These are phyloP conservation scores for Protea cynaroides DNA, from an alignment of 164 flowering plant genomes.

Conservation along the genomic window DNA sequence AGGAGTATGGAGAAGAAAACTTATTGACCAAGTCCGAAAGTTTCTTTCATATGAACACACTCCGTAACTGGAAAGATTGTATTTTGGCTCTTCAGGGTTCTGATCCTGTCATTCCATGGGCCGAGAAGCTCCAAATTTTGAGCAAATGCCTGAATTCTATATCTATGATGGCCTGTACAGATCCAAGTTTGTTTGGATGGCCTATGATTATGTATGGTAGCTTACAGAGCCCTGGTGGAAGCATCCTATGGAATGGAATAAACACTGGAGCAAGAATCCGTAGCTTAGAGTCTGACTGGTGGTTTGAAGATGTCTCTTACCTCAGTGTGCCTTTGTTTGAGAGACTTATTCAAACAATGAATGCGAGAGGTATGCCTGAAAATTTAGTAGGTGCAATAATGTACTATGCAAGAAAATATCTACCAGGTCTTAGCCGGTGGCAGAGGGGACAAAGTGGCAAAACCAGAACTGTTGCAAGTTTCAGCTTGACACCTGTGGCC, in stretches of 20 bases:
- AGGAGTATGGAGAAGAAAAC: slow-evolving; percentile 75
- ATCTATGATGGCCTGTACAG: slow-evolving; percentile 86
- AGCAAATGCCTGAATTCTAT: slow-evolving; percentile 57
- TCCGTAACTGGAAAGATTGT: slow-evolving; percentile 90
- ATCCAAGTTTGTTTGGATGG: slow-evolving; percentile 95
- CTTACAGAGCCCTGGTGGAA: slow-evolving; percentile 95
- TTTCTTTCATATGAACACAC: slow-evolving; percentile 58
- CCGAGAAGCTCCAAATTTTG: slow-evolving; percentile 59
- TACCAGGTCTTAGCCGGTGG: slow-evolving; percentile 86
- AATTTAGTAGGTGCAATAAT: slow-evolving; percentile 66
- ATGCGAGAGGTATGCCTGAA: slow-evolving; percentile 63
- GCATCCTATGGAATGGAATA: slow-evolving; percentile 97
- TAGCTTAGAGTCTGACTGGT: slow-evolving; percentile 83
- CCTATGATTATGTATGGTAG: slow-evolving; percentile 97
- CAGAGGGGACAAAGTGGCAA: slow-evolving; percentile 46
- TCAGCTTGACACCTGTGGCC: slow-evolving; percentile 51
- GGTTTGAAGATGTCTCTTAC: slow-evolving; percentile 89
- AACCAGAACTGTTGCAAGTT: slow-evolving; percentile 50
- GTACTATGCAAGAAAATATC: slow-evolving; percentile 70
- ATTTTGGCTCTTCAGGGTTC: slow-evolving; percentile 70
- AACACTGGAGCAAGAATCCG: slow-evolving; percentile 80
- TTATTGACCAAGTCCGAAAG: slow-evolving; percentile 50
- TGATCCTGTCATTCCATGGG: slow-evolving; percentile 42
- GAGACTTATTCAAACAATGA: slow-evolving; percentile 72
- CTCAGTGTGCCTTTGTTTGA: slow-evolving; percentile 58